phyloP scores from a whole-genome alignment of 1,139 yeast genomes.

The Debaryomycetaceae sp. region DNA sequence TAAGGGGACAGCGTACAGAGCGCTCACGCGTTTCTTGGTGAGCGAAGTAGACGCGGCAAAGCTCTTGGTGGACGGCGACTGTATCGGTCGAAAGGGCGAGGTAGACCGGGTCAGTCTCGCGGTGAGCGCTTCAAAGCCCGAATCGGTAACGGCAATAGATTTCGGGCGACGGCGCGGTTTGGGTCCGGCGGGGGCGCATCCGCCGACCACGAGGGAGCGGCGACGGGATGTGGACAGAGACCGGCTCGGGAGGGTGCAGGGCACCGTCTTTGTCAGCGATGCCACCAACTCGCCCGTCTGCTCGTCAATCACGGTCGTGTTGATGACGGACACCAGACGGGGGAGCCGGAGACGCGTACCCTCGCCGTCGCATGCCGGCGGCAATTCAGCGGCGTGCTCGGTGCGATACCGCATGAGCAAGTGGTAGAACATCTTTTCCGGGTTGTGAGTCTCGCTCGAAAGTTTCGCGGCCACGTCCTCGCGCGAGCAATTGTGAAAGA shows the following conservation, averaged over 20 bases:
- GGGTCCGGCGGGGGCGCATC: too few species aligned
- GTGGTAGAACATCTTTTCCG: slow-evolving; percentile 87
- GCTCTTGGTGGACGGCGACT: slow-evolving; percentile 9
- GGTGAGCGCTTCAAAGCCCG: not conserved
- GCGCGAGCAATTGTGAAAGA: slow-evolving; percentile 82
- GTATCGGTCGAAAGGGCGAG: too few species aligned
- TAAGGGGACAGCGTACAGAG: too few species aligned
- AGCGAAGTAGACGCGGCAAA: slow-evolving; percentile 32
- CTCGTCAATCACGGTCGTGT: slow-evolving; percentile 27
- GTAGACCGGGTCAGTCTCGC: slow-evolving; percentile 1
- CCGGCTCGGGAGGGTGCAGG: too few species aligned
- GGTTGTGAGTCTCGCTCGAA: slow-evolving; percentile 47
- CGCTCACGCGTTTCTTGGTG: slow-evolving; percentile 28
- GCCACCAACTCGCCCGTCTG: slow-evolving; percentile 16
- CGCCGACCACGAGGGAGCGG: too few species aligned
- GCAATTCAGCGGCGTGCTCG: slow-evolving; percentile 39
- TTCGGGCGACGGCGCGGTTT: too few species aligned
- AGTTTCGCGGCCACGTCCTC: slow-evolving; percentile 50
- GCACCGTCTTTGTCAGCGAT: slow-evolving; percentile 13
- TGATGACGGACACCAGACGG: slow-evolving; percentile 36
- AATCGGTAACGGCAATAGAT: too few species aligned
- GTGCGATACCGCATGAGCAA: slow-evolving; percentile 74
- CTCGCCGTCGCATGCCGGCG: slow-evolving; percentile 6
- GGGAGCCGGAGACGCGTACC: slow-evolving; percentile 20
- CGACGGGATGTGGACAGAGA: too few species aligned